Conservation (phyloP, 495 filamentous ascomycete genomes). For the Daldinia caldariorum region DNA sequence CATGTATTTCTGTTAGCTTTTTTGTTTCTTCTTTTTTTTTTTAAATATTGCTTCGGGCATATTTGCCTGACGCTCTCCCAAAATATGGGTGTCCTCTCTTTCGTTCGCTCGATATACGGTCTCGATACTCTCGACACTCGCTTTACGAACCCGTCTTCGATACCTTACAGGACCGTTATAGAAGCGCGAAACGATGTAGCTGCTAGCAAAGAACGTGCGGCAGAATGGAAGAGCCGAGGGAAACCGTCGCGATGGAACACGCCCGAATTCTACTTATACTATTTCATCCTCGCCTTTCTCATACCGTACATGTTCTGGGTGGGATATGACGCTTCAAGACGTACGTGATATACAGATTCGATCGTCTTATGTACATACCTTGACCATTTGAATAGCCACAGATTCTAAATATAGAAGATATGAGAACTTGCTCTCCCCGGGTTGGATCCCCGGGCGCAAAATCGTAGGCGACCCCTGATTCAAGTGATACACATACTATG, state of each 20-base stretch:
- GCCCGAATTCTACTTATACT: conserved; percentile 86
- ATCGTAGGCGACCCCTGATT: conserved; percentile 66
- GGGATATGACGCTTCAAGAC: conserved; percentile 84
- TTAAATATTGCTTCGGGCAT: conserved; percentile 20
- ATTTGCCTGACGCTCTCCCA: conserved; percentile 31
- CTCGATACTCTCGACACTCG: conserved; percentile 94
- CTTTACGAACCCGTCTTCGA: conserved; percentile 76
- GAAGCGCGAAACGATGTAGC: conserved; percentile 52
- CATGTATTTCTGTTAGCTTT: conserved; percentile 25
- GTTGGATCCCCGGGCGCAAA: conserved; percentile 95
- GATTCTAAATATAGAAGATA: conserved; percentile 85
- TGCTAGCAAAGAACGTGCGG: conserved; percentile 46
- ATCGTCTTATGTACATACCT: conserved; percentile 8
- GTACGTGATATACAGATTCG: too few relatives aligned
- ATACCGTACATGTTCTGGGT: conserved; percentile 93
- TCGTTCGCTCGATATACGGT: conserved; percentile 72
- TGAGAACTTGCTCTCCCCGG: conserved; percentile 72
- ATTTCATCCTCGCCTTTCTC: conserved; percentile 69
- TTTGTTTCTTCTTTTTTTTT: too few relatives aligned
- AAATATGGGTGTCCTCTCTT: conserved; percentile 52
- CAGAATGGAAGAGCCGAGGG: conserved; percentile 55
- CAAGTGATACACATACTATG: not conserved
- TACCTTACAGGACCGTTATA: conserved; percentile 65
- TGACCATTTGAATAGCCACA: conserved; percentile 63
- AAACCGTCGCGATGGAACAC: conserved; percentile 80